Base-by-base conservation (phyloP, 2,329 filamentous ascomycete species). In the Xylaria multiplex region DNA sequence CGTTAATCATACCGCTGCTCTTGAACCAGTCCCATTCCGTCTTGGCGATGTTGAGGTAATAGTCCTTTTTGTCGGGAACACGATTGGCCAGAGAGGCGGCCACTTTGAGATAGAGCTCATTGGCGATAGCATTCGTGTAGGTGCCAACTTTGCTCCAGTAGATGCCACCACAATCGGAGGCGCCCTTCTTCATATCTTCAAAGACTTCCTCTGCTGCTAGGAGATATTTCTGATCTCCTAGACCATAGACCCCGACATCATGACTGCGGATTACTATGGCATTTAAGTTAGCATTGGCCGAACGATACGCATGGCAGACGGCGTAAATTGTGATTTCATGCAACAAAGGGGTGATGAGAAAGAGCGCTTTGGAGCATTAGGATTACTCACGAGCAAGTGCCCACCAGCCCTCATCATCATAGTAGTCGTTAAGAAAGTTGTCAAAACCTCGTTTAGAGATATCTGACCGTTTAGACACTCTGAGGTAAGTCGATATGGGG, bases 341-440 rank as follows among this genome's bases (percentile, higher is more conserved):
- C 11, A 27, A 40, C 8, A 8, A 22, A 11, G 24, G 43, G 6
- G 49, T n/a, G 40, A 48, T n/a, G 30, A 32, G 14, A 40, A 43
- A 59, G 5, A 11, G 24, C 2, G 30, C 3, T 13, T 24, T 56
- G 27, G 16, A 37, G 7, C 9, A 9, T 19, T 2, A 54, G 8
- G 30, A n/a, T 6, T 32, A 66, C 68, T 67, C 65, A 70, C 68
- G 11, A 14, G 82, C 87, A 58, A 89, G 79, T 2, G 83, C 86
- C 87, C 87, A 90, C 87, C 87, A 89, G 40, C 86, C 83, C 75
- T 87, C 85, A 72, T 89, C 87, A 71, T 89, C 87, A 70, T 88
- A 88, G 70, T 80, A 88, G 49, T 83, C 80, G 70, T 88, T 85
- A 55, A 86, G 75, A 75, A 86, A 88, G 46, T 80, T 78, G 22